phyloP scores from a whole-genome alignment of 2,329 filamentous ascomycete genomes.

The Aureobasidium sp. region DNA sequence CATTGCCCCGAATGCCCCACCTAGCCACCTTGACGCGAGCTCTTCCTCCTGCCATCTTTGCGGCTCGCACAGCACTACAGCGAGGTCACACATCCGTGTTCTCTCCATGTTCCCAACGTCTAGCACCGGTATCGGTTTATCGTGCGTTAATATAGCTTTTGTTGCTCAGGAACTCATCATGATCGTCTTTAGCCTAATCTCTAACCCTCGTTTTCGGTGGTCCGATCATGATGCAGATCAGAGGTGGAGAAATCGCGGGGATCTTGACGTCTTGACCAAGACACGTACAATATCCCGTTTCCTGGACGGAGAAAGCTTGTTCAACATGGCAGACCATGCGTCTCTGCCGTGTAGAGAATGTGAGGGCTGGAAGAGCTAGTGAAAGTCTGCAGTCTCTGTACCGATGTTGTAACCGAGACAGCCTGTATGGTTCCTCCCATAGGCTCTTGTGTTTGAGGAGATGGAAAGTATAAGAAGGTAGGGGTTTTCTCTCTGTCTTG shows the following conservation, averaged over 20 bases:
- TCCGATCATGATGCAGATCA: background rate
- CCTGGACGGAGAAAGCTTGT: background rate
- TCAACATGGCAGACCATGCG: background rate
- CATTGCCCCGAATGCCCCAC: background rate
- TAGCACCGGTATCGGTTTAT: background rate
- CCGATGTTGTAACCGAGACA: background rate
- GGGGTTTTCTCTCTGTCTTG: background rate
- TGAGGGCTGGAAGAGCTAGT: background rate
- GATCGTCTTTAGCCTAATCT: background rate
- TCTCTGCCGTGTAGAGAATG: background rate
- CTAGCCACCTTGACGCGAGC: background rate
- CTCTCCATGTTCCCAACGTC: background rate
- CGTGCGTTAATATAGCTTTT: background rate
- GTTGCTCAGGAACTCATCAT: background rate
- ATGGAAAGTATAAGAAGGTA: background rate
- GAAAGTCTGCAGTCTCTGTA: background rate
- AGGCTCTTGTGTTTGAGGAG: background rate
- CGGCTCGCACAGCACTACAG: background rate
- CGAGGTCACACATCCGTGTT: too few species aligned
- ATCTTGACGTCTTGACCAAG: constrained; percentile 3
- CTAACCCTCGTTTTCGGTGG: background rate
- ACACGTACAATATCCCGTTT: background rate
- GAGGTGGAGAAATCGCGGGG: constrained; percentile 8
- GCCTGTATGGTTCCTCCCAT: background rate
- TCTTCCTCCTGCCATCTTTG: background rate